Conservation (phyloP, 768 basidiomycete species). For the Leucosporidium scottii region DNA sequence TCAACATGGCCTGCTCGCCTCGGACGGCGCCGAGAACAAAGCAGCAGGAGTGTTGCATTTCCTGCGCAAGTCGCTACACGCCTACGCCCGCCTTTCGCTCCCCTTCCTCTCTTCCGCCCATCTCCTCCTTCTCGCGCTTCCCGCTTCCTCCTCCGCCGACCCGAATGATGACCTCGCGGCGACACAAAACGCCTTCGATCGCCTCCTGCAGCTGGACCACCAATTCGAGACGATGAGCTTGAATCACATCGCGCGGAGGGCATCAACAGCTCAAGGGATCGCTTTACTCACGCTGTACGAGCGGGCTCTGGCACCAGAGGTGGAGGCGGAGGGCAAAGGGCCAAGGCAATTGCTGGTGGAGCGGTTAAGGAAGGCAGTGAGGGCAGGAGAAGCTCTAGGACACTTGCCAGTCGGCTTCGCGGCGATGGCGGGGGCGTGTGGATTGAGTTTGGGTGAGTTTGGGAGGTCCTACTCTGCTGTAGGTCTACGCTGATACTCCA, state of each 20-base stretch:
- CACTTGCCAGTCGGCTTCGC: slow-evolving; percentile 93
- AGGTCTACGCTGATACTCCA: background rate
- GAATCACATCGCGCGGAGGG: slow-evolving; percentile 79
- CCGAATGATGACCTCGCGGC: background rate
- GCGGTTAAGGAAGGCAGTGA: background rate
- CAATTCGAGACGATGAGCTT: slow-evolving; percentile 78
- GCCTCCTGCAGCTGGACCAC: slow-evolving; percentile 58
- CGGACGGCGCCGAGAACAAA: background rate
- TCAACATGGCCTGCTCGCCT: slow-evolving; percentile 66
- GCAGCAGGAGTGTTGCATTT: slow-evolving; percentile 48
- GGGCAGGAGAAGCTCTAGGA: slow-evolving; percentile 56
- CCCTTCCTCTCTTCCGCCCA: slow-evolving; percentile 65
- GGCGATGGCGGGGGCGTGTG: slow-evolving; percentile 67
- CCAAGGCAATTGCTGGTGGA: slow-evolving; percentile 2
- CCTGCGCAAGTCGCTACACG: slow-evolving; percentile 61
- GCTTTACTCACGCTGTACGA: slow-evolving; percentile 83
- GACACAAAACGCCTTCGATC: slow-evolving; percentile 40
- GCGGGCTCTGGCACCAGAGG: slow-evolving; percentile 64
- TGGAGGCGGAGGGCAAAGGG: slow-evolving; percentile 1
- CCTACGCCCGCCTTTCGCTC: slow-evolving; percentile 68
- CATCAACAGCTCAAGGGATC: slow-evolving; percentile 84
- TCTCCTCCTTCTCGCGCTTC: slow-evolving; percentile 32
- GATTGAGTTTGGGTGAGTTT: slow-evolving; percentile 34
- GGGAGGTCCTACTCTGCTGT: background rate
- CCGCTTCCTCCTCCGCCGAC: background rate